Conservation (phyloP, 2,329 filamentous ascomycete species). For the Fusarium sp. region DNA sequence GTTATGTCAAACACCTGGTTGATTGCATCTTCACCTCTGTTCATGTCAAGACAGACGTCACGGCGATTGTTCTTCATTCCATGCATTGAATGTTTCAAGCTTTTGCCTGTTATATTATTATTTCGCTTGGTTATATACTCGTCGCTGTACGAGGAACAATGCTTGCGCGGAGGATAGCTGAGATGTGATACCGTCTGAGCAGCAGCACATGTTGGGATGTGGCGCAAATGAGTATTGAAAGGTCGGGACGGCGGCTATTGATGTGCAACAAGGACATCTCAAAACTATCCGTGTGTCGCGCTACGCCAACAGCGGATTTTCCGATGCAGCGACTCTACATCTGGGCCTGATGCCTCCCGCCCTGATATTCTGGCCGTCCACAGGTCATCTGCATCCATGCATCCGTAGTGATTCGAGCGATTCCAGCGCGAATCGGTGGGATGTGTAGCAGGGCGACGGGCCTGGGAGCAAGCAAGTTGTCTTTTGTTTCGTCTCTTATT, state of each 20-base stretch:
- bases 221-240: rapidly evolving
- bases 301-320: background rate
- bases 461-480: background rate
- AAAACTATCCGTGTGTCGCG: background rate
- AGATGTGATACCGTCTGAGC: background rate
- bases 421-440: background rate
- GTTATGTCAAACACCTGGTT: background rate
- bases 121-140: background rate
- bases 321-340: background rate
- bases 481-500: background rate
- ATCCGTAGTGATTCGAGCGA: background rate
- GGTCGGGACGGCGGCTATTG: background rate
- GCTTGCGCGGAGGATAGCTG: background rate
- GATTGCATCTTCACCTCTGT: background rate
- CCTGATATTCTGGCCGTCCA: no score
- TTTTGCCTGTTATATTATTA: background rate
- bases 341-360: background rate
- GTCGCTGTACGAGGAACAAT: background rate
- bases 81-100: background rate
- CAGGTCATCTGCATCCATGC: background rate
- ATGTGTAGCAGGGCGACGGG: background rate
- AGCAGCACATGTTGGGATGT: background rate
- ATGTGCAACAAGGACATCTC: background rate
- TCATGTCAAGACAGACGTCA: background rate
- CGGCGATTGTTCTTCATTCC: background rate